Evolutionary conservation across 1,139 yeast species (phyloP).

Genomic region (Geotrichum phurueaensis): DNA sequence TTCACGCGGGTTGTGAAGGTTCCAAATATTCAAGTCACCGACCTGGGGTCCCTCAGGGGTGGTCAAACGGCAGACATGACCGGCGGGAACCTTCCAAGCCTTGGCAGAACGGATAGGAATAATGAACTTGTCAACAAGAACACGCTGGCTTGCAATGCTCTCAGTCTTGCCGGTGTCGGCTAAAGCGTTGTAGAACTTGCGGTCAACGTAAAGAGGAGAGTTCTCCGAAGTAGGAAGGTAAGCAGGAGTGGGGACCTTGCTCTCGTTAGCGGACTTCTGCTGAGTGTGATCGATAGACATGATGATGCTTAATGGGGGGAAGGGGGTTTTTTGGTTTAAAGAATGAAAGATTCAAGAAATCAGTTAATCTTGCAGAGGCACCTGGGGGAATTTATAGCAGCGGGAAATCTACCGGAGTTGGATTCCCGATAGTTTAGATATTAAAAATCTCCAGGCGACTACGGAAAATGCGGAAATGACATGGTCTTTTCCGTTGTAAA

Average conservation of each 20-base stretch:
- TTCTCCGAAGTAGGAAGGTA: constrained; percentile 48
- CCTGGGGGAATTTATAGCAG: not conserved
- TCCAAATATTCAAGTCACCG: constrained; percentile 64
- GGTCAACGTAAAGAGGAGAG: constrained; percentile 49
- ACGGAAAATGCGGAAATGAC: not conserved
- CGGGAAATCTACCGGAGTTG: not conserved
- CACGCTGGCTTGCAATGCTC: constrained; percentile 22
- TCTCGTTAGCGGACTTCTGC: constrained; percentile 16
- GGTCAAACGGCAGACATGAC: constrained; percentile 51
- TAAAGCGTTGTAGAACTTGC: constrained; percentile 42
- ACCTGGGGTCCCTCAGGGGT: constrained; percentile 70
- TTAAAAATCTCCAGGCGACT: not conserved
- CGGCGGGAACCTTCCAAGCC: constrained; percentile 58
- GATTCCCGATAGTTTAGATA: not conserved
- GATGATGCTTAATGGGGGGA: too few species aligned
- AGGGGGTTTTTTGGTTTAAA: too few species aligned
- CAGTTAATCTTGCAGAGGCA: not conserved
- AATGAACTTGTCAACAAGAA: constrained; percentile 36
- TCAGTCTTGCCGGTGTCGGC: constrained; percentile 36
- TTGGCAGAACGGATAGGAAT: constrained; percentile 53
- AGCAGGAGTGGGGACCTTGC: constrained; percentile 36
- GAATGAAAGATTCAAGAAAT: not conserved
- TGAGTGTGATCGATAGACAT: constrained; percentile 5
- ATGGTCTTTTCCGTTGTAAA: not conserved
- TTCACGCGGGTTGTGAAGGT: constrained; percentile 53